A percentile compares a stretch with the other conserved stretches of the same genome.
These are phyloP conservation scores for Tardiomyces depauwii DNA, from an alignment of 1,139 yeast genomes.

Conservation along the genomic window DNA sequence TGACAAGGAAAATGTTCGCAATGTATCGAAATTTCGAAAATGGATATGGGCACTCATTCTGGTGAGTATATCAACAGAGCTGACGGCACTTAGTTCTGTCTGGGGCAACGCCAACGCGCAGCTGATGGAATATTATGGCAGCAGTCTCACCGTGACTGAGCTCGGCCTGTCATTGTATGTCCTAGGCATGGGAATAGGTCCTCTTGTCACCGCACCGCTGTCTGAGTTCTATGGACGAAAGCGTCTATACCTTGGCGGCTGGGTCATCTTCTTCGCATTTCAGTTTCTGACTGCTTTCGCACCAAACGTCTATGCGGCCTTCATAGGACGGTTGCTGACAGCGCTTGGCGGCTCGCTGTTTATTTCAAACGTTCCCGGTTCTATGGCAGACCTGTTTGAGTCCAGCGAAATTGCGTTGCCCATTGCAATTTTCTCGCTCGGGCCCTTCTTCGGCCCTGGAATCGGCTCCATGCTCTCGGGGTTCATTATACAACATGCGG, in stretches of 20 bases:
- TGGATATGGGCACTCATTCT: background rate
- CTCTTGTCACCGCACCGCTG: conserved; percentile 71
- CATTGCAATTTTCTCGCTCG: conserved; percentile 51
- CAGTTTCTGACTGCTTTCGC: conserved; percentile 67
- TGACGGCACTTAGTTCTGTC: background rate
- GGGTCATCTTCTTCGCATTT: conserved; percentile 36
- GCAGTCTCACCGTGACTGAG: conserved; percentile 44
- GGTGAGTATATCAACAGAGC: background rate
- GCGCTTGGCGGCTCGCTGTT: conserved; percentile 78
- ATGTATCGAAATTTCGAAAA: background rate
- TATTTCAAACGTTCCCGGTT: conserved; percentile 74
- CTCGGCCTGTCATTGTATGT: conserved; percentile 65
- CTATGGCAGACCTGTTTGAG: conserved; percentile 67
- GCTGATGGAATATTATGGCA: conserved; percentile 29
- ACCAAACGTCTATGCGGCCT: conserved; percentile 58
- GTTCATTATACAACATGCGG: conserved; percentile 26
- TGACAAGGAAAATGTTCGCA: background rate
- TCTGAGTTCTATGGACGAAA: conserved; percentile 72
- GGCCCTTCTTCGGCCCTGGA: conserved; percentile 68
- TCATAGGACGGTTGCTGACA: conserved; percentile 65
- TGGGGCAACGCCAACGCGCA: background rate
- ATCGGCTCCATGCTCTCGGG: conserved; percentile 49
- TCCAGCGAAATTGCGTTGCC: conserved; percentile 59
- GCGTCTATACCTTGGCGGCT: conserved; percentile 41
- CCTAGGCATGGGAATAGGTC: conserved; percentile 76